A percentile compares a stretch with the other conserved stretches of the same genome.
Conservation (phyloP, 352 stramenopile species). For the Globisporangium spinosum region DNA sequence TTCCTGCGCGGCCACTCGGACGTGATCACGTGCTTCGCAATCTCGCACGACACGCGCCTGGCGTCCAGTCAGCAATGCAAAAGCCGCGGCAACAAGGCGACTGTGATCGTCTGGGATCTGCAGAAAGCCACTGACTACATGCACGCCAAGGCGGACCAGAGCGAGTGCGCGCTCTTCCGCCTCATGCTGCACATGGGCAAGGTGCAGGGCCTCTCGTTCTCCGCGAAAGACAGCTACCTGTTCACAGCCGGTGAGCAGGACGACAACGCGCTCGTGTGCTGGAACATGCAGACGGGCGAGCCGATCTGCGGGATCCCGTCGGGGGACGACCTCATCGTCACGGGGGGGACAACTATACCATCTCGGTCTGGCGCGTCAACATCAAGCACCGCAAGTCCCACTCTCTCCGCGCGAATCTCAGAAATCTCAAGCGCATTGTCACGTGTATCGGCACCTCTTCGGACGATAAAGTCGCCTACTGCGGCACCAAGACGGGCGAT, state of each 20-base stretch:
- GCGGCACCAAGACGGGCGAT: slow-evolving; percentile 94
- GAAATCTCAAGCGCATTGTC: slow-evolving; percentile 92
- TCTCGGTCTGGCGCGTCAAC: slow-evolving; percentile 88
- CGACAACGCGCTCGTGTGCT: slow-evolving; percentile 96
- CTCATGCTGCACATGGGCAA: slow-evolving; percentile 95
- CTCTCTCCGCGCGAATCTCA: slow-evolving; percentile 90
- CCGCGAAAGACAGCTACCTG: slow-evolving; percentile 81
- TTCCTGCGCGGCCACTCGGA: slow-evolving; percentile 93
- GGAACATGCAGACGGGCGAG: slow-evolving; percentile 88
- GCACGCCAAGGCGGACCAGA: slow-evolving; percentile 56
- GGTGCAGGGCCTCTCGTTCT: slow-evolving; percentile 93
- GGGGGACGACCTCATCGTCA: slow-evolving; percentile 93
- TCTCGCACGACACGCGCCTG: slow-evolving; percentile 89
- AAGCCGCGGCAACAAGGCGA: slow-evolving; percentile 92
- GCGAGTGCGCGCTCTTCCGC: slow-evolving; percentile 82
- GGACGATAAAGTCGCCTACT: slow-evolving; percentile 92
- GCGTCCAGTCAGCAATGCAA: slow-evolving; percentile 90
- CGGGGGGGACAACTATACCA: slow-evolving; percentile 92
- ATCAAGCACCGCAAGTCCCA: slow-evolving; percentile 92
- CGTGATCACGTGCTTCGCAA: slow-evolving; percentile 89
- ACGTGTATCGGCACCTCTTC: slow-evolving; percentile 90
- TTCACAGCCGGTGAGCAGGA: slow-evolving; percentile 93
- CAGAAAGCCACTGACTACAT: slow-evolving; percentile 72
- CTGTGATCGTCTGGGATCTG: slow-evolving; percentile 95
- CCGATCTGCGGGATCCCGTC: slow-evolving; percentile 92